phyloP scores from a whole-genome alignment of 1,284 basidiomycete genomes.

The Tylopilus sp. region DNA sequence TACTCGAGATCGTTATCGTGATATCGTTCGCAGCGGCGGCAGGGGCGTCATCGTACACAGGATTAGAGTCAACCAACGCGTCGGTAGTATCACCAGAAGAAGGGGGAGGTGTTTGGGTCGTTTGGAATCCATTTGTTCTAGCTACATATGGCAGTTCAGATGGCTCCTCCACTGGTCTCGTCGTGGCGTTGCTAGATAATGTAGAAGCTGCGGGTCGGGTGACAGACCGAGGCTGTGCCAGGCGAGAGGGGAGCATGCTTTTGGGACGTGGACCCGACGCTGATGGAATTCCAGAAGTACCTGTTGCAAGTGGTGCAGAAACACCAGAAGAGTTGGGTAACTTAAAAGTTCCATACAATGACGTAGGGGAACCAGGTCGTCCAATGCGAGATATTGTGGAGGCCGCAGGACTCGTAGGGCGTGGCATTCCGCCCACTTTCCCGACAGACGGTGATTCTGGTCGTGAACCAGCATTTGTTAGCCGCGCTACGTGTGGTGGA shows the following conservation, averaged over 20 bases:
- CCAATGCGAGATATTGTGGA: constrained; percentile 52
- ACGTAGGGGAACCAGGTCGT: constrained; percentile 56
- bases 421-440: constrained; percentile 45
- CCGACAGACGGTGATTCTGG: constrained; percentile 57
- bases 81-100: constrained; percentile 27
- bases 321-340: constrained; percentile 23
- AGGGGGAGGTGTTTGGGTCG: constrained; percentile 13
- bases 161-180: constrained; percentile 25
- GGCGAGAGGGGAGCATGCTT: constrained; percentile 66
- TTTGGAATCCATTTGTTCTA: constrained; percentile 24
- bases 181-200: constrained; percentile 22
- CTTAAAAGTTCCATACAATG: constrained; percentile 28
- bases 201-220: constrained; percentile 26
- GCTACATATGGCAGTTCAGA: constrained; percentile 34
- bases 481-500: constrained; percentile 50
- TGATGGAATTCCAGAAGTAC: constrained; percentile 36
- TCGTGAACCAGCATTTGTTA: constrained; percentile 49
- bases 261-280: constrained; percentile 54
- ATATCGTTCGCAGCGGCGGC: constrained; percentile 52
- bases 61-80: constrained; percentile 28
- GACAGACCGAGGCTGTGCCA: constrained; percentile 56
- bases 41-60: constrained; percentile 23
- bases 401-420: constrained; percentile 66
- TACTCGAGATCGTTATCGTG: constrained; percentile 76
- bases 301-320: constrained; percentile 35